Evolutionary conservation across 225 moss, liverwort and hornwort species (phyloP).

Genomic region (Physcomitrellopsis africana): DNA sequence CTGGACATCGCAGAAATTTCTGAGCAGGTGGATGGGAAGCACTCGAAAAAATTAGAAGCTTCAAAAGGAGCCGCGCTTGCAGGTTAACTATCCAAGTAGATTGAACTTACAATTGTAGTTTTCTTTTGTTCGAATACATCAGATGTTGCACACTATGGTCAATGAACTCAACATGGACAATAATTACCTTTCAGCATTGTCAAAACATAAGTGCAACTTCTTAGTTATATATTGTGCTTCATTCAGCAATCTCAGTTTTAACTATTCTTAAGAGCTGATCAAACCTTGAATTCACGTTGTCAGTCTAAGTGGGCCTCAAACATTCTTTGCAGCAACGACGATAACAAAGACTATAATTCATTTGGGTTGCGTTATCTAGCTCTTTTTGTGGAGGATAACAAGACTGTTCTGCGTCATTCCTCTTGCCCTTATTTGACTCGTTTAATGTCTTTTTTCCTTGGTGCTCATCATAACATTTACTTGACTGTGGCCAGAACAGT

Average conservation of each 20-base stretch:
- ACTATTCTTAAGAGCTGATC: conserved; percentile 5
- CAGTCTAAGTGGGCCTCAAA: not conserved
- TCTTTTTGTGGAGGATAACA: not conserved
- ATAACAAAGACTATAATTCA: not conserved
- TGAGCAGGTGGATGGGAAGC: conserved; percentile 39
- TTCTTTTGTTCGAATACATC: conserved; percentile 4
- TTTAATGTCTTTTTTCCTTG: not conserved
- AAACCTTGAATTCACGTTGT: not conserved
- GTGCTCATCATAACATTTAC: conserved; percentile 32
- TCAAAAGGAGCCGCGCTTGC: conserved; percentile 76
- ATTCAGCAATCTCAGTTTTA: not conserved
- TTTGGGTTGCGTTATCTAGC: conserved; percentile 10
- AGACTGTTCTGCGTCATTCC: conserved; percentile 4
- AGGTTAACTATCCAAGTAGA: conserved; percentile 46
- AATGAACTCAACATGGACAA: not conserved
- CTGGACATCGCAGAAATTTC: conserved; percentile 31
- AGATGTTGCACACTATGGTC: conserved; percentile 8
- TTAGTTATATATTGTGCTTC: conserved; percentile 7
- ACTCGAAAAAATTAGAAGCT: conserved; percentile 46
- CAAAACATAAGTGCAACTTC: not conserved
- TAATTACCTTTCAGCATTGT: not conserved
- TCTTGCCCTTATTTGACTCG: not conserved
- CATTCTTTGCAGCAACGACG: conserved; percentile 8
- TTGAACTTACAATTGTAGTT: conserved; percentile 20
- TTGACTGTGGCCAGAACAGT: conserved; percentile 68